phyloP scores from a whole-genome alignment of 2,329 filamentous ascomycete species.

The Colletotrichum costaricense region DNA sequence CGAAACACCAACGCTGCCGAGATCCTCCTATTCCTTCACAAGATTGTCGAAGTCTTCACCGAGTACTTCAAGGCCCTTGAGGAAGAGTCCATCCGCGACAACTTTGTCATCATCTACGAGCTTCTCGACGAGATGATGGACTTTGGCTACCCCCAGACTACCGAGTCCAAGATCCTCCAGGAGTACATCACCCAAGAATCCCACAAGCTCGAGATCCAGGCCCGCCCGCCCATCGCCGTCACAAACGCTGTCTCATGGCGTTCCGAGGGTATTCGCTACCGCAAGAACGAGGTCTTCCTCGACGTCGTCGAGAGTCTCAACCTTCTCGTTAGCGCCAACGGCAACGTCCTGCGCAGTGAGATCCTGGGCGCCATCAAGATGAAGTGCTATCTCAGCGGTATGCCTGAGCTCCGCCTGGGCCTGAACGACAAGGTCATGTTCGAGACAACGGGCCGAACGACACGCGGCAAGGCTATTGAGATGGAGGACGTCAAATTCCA shows the following conservation, averaged over 20 bases:
- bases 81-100: slow-evolving; percentile 98
- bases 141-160: slow-evolving; percentile 98
- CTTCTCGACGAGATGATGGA: slow-evolving; percentile 99
- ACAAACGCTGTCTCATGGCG: slow-evolving; percentile 99
- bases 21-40: slow-evolving; percentile 97
- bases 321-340: slow-evolving; percentile 91
- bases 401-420: slow-evolving; percentile 94
- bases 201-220: slow-evolving; percentile 97
- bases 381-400: slow-evolving; percentile 99
- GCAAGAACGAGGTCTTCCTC: slow-evolving; percentile 99
- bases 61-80: slow-evolving; percentile 99
- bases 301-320: slow-evolving; percentile 98
- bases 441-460: slow-evolving; percentile 94
- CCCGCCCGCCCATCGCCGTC: slow-evolving; percentile 94
- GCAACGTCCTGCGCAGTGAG: slow-evolving; percentile 95
- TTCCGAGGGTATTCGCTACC: slow-evolving; percentile 96
- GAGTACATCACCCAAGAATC: slow-evolving; percentile 99
- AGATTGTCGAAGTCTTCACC: slow-evolving; percentile 98
- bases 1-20: slow-evolving; percentile 99
- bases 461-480: slow-evolving; percentile 95
- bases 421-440: slow-evolving; percentile 99
- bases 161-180: slow-evolving; percentile 97
- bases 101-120: slow-evolving; percentile 99
- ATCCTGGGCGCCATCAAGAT: slow-evolving; percentile 98
- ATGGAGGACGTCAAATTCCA: slow-evolving; percentile 99